Evolutionary conservation across 1,284 basidiomycete species (phyloP).

Genomic region (Chiua sp.): DNA sequence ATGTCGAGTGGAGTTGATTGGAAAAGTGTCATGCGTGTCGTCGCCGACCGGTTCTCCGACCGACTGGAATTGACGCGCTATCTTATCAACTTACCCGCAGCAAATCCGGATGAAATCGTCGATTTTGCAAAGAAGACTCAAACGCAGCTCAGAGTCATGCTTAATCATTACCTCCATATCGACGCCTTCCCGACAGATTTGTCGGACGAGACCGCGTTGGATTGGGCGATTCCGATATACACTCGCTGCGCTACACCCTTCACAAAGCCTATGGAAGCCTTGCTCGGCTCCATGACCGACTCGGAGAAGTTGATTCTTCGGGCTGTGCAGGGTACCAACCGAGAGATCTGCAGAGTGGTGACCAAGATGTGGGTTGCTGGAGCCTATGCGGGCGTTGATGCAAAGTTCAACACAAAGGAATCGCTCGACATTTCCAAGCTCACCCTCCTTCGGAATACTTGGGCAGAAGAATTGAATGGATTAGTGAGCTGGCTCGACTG

Average conservation of each 20-base stretch:
- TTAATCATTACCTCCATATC: constrained; percentile 18
- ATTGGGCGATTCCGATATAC: constrained; percentile 33
- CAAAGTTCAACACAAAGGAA: constrained; percentile 1
- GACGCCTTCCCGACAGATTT: background rate
- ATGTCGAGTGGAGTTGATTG: constrained; percentile 47
- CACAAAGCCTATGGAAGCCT: constrained; percentile 30
- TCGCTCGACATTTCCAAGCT: constrained; percentile 4
- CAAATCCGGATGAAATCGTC: background rate
- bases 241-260: constrained; percentile 39
- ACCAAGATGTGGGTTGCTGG: constrained; percentile 48
- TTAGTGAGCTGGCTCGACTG: constrained; percentile 46
- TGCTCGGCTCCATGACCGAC: constrained; percentile 29
- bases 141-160: constrained; percentile 20
- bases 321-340: constrained; percentile 38
- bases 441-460: constrained; percentile 17
- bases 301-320: constrained; percentile 42
- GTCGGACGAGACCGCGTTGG: background rate
- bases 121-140: constrained; percentile 14
- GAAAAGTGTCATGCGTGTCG: constrained; percentile 43
- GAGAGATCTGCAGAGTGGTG: constrained; percentile 51
- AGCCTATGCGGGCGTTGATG: constrained; percentile 37
- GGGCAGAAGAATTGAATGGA: constrained; percentile 27
- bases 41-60: constrained; percentile 47
- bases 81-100: constrained; percentile 35
- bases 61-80: constrained; percentile 46